Evolutionary conservation across 768 basidiomycete species (phyloP), one percentile per base, ranked within the genome.

Genomic region (Polyporus arcularius): DNA sequence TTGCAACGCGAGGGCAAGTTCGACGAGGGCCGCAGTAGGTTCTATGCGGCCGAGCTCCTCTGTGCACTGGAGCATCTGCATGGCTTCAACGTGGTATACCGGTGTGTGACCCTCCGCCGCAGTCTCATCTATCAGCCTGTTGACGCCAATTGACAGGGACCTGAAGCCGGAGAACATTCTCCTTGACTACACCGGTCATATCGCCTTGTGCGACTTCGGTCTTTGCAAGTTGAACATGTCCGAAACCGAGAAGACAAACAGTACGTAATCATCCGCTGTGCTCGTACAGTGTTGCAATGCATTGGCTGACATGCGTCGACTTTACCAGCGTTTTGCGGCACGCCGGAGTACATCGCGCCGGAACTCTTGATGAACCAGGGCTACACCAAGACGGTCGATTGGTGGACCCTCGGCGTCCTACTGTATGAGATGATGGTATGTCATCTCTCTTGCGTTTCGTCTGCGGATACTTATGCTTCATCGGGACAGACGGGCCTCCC

Each of bases 151-250:
- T 35, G 35, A 55, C 69, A 93, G 92, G 47, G 96, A 99, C 73
- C 78, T 99, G 66, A 99, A 99, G 72, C 96, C 96, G 12, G 96
- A 99, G 76, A 99, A 99, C 73, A 99, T 98, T 70, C 78, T 99
- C 4, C 78, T 99, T 51, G 96, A 98, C 75, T 98, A 96, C 69
- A 96, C 95, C 0, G 96, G 96, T 9, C 96, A 99, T 70, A 98
- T 99, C 65, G 96, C 96, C 1, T 78, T 99, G 38, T 99, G 96
- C 70, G 96, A 99, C 74, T 99, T 99, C 70, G 96, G 94, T n/a
- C 82, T 95, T 28, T 96, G 93, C 75, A 94, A 95, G 72, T 78
- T 95, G 32, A 98, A 98, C 76, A 98, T 99, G 96, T 91, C 93
- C 0, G 94, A 97, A 73, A 88, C 89, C 1, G 96, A 98, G 73